Conservation (phyloP, 2,329 filamentous ascomycete species). For the Botryotinia calthae region DNA sequence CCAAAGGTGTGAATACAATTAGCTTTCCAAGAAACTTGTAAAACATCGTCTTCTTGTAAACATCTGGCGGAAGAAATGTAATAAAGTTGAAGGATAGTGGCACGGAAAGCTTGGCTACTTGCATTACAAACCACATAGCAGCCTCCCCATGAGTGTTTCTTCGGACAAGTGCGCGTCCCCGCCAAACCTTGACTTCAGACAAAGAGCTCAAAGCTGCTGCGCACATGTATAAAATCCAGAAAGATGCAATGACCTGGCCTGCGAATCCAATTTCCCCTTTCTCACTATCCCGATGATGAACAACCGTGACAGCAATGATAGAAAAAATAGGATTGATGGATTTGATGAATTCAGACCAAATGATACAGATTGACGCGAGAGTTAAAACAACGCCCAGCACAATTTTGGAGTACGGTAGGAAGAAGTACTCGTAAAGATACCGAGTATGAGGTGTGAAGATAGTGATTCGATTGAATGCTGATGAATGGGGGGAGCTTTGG, state of each 20-base stretch:
- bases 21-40: constrained; percentile 80
- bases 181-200: constrained; percentile 95
- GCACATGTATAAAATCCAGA: constrained; percentile 97
- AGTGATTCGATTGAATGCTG: constrained; percentile 53
- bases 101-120: constrained; percentile 88
- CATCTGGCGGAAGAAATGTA: constrained; percentile 72
- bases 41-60: constrained; percentile 79
- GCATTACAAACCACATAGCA: constrained; percentile 92
- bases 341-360: constrained; percentile 94
- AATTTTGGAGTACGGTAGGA: constrained; percentile 68
- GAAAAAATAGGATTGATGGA: constrained; percentile 75
- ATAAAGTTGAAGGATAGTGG: constrained; percentile 95
- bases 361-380: constrained; percentile 74
- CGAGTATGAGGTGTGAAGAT: constrained; percentile 78
- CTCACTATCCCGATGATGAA: constrained; percentile 61
- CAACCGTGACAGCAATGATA: constrained; percentile 57
- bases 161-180: constrained; percentile 83
- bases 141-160: constrained; percentile 91
- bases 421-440: constrained; percentile 71
- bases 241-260: constrained; percentile 77
- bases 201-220: constrained; percentile 82
- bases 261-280: constrained; percentile 78
- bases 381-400: constrained; percentile 65
- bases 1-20: constrained; percentile 79
- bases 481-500: constrained; percentile 53